Base-by-base conservation (phyloP, 140 eudicot genomes). In the Cichorium intybus region DNA sequence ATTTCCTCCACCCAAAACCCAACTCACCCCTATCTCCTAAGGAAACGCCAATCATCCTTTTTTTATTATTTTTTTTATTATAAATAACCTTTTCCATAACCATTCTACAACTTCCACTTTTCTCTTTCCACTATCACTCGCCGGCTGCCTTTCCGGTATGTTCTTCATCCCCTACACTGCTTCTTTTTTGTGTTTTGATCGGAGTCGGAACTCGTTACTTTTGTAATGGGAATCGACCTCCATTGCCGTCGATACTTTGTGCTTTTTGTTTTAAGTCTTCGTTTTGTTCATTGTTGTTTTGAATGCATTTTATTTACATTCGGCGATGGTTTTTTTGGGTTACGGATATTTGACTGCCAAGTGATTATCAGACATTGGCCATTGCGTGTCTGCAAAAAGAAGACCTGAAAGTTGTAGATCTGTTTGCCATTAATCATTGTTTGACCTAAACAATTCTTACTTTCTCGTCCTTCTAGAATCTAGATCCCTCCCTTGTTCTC, bases 1-100 rank as follows among this genome's bases (percentile, higher is more conserved):
- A 29, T 86, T 68, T 83, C 97, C 87, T 67, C 97, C 95, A 77
- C 95, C 77, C 89, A 83, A 54, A 24, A 17, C 54, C 18, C 26
- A n/a, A 37, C 65, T 28, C 63, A 81, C 87, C 97, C 92, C 95
- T 86, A 89, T 89, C 93, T 77, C 60, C 56, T 26, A 3, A 34
- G 73, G 77, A 83, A 89, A 86, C 76, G 89, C 85, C 97, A 89
- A 47, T 72, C 48, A 51, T 22, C 6, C 10, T 61, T 34, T 24
- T 10, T 70, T 28, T 7, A 0, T 9, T 33, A n/a, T 62, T 20
- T 47, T 34, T 27, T 17, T 2, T 14, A 43, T 14, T 57, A 60
- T 70, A 54, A 57, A 26, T 56, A 81, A 46, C 60, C 72, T 56
- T 77, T 72, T 48, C 16, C 16, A 39, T 7, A 22, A 29, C 31